These are phyloP conservation scores for Mollisia scopiformis DNA, from an alignment of 2,329 filamentous ascomycete species.

Conservation along the genomic window DNA sequence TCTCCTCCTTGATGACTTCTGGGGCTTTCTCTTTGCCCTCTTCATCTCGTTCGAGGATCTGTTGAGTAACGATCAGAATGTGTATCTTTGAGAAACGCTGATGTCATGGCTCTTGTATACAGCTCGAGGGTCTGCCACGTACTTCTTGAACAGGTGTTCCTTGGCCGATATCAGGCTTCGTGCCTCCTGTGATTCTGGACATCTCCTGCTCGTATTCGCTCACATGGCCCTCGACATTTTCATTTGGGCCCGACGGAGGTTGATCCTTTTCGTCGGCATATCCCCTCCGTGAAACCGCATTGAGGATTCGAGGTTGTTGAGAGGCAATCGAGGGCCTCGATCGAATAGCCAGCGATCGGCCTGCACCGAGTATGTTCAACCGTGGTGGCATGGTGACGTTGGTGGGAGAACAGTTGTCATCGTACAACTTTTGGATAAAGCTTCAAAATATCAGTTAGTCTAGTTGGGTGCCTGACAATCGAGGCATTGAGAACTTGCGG, in stretches of 20 bases:
- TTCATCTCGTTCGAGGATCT: slow-evolving; percentile 67
- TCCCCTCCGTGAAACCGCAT: slow-evolving; percentile 29
- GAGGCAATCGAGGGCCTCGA: slow-evolving; percentile 40
- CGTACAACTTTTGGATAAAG: not conserved
- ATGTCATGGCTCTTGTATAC: slow-evolving; percentile 22
- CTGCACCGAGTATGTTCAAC: slow-evolving; percentile 50
- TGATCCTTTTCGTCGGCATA: slow-evolving; percentile 34
- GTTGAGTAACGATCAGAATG: slow-evolving; percentile 19
- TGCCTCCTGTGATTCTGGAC: slow-evolving; percentile 57
- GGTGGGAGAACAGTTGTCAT: slow-evolving; percentile 7
- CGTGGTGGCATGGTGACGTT: slow-evolving; percentile 54
- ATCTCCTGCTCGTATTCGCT: slow-evolving; percentile 67
- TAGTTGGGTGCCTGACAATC: not conserved
- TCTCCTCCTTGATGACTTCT: slow-evolving; percentile 65
- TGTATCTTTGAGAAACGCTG: slow-evolving; percentile 9
- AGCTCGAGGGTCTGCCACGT: slow-evolving; percentile 26
- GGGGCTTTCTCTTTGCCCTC: slow-evolving; percentile 64
- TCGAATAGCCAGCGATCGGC: slow-evolving; percentile 45
- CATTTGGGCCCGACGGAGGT: slow-evolving; percentile 46
- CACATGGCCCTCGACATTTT: slow-evolving; percentile 58
- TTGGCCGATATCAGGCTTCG: slow-evolving; percentile 64
- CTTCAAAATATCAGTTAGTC: not conserved
- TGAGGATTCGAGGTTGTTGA: slow-evolving; percentile 29
- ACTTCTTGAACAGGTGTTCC: slow-evolving; percentile 71
- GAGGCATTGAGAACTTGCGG: not conserved